Evolutionary conservation across 2,329 filamentous ascomycete genomes (phyloP).

Genomic region (Fusarium nygamai): DNA sequence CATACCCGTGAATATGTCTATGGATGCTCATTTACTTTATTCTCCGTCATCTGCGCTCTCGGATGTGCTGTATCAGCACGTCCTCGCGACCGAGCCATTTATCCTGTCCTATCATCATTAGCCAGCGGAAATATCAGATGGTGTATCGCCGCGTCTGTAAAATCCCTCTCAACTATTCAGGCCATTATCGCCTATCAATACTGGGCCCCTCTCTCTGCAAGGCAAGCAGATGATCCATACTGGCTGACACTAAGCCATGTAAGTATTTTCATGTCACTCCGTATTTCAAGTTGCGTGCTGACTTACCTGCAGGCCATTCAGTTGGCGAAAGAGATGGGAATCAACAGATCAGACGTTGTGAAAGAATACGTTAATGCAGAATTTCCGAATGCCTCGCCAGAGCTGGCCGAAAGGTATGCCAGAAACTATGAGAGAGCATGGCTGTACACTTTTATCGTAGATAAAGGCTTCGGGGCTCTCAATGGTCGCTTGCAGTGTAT

Average conservation of each 20-base stretch:
- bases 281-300: accelerated
- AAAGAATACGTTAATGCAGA: slow-evolving; percentile 9
- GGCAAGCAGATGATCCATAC: slow-evolving; percentile 6
- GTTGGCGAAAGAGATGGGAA: slow-evolving; percentile 2
- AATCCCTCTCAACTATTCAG: slow-evolving; percentile 4
- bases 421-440: slow-evolving; percentile 16
- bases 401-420: not conserved
- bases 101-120: not conserved
- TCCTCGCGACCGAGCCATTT: slow-evolving; percentile 10
- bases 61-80: slow-evolving; percentile 8
- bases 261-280: not conserved
- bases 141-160: slow-evolving; percentile 4
- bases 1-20: slow-evolving; percentile 16
- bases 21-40: slow-evolving; percentile 5
- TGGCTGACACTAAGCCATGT: slow-evolving; percentile 3
- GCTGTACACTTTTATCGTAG: slow-evolving; percentile 1
- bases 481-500: slow-evolving; percentile 6
- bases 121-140: slow-evolving; percentile 4
- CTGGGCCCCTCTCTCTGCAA: not conserved
- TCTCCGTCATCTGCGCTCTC: slow-evolving; percentile 7
- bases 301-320: not conserved
- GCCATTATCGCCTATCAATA: slow-evolving; percentile 14
- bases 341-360: not conserved
- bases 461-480: slow-evolving; percentile 11
- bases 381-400: not conserved